A percentile compares a stretch with the other conserved stretches of the same genome.
Evolutionary conservation across 2,329 filamentous ascomycete genomes (phyloP).

Genomic region (Diaporthe aspalathi): DNA sequence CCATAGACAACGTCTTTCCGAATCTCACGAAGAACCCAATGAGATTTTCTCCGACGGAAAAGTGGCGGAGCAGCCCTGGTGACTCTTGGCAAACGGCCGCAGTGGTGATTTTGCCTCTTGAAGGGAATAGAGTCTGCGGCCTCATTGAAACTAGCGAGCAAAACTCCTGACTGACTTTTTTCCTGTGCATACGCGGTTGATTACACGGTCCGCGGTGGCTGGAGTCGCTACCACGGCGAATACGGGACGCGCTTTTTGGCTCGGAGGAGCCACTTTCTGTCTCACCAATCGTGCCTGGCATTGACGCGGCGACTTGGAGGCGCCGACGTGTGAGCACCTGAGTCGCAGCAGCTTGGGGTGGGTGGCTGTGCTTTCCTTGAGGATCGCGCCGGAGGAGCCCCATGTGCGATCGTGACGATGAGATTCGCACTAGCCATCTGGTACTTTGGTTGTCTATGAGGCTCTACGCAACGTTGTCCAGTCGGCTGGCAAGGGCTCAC

Average conservation of each 20-base stretch:
- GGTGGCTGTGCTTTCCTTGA: constrained; percentile 13
- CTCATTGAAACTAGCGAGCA: constrained; percentile 20
- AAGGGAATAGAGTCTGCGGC: not conserved
- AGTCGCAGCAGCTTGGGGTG: constrained; percentile 10
- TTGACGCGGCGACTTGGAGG: constrained; percentile 4
- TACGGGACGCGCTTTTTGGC: constrained; percentile 2
- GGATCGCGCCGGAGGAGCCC: not conserved
- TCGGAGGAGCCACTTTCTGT: no score
- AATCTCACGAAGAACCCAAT: not conserved
- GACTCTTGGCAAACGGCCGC: constrained; percentile 27
- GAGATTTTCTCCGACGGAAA: not conserved
- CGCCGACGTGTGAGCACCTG: not conserved
- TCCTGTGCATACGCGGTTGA: not conserved
- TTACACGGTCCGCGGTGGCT: constrained; percentile 14
- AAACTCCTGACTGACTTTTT: not conserved
- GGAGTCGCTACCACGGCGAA: not conserved
- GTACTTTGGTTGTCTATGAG: not conserved
- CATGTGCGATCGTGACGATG: constrained; percentile 9
- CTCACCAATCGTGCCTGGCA: not conserved
- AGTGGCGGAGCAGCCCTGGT: constrained; percentile 15
- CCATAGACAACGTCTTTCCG: not conserved
- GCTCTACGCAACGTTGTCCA: not conserved
- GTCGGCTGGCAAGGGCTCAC: not conserved
- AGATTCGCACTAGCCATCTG: constrained; percentile 12
- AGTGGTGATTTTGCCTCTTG: constrained; percentile 1